phyloP scores from a whole-genome alignment of 2,329 filamentous ascomycete genomes.

The Monosporascus sp. region DNA sequence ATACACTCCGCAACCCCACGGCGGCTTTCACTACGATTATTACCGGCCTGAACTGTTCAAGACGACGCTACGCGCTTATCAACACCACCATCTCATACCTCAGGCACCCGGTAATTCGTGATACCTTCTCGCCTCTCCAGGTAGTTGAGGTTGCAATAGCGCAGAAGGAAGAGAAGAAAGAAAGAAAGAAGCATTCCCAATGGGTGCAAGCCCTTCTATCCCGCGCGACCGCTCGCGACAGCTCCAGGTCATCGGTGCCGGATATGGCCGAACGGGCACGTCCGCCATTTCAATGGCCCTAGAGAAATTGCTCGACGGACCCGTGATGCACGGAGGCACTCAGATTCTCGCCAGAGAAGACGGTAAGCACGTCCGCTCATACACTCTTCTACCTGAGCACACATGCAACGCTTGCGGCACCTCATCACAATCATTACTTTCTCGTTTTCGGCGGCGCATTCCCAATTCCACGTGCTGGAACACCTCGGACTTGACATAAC shows the following conservation, averaged over 20 bases:
- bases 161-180: neutral
- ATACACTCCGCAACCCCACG: too few relatives aligned
- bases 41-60: too few relatives aligned
- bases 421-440: neutral
- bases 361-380: constrained; percentile 14
- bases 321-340: constrained; percentile 43
- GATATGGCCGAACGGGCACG: constrained; percentile 41
- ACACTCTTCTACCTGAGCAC: neutral
- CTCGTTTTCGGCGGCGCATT: too few relatives aligned
- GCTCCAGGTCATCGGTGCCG: constrained; percentile 37
- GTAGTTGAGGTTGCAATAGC: neutral
- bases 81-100: too few relatives aligned
- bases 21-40: too few relatives aligned
- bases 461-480: too few relatives aligned
- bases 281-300: constrained; percentile 43
- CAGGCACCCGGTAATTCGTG: too few relatives aligned
- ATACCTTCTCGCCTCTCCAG: too few relatives aligned
- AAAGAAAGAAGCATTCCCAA: neutral
- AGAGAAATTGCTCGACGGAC: constrained; percentile 39
- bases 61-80: too few relatives aligned
- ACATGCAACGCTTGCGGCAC: neutral
- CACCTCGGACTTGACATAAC: too few relatives aligned
- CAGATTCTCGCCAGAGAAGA: constrained; percentile 30
- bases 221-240: constrained; percentile 24
- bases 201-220: constrained; percentile 19